Percentiles rank a stretch among this genome's conserved stretches.
These are phyloP conservation scores for Bipolaris victoriae DNA, from an alignment of 2,329 filamentous ascomycete species.

Conservation along the genomic window DNA sequence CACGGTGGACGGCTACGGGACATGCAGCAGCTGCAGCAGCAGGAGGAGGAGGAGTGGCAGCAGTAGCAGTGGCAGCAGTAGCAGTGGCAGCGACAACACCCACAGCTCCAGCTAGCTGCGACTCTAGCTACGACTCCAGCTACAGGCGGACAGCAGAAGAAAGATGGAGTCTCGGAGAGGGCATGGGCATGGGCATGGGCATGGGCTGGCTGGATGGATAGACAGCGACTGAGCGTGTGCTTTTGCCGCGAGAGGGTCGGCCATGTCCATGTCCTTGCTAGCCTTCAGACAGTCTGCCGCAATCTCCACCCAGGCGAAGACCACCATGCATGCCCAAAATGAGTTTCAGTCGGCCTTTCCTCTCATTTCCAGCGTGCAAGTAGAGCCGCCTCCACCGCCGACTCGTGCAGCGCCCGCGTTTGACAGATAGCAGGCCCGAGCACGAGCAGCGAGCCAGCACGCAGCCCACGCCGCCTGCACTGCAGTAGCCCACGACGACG, in stretches of 20 bases:
- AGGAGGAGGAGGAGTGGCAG: background rate
- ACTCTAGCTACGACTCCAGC: no score
- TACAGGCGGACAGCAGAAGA: background rate
- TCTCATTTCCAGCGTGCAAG: slow-evolving; percentile 12
- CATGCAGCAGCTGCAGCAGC: slow-evolving; percentile 1
- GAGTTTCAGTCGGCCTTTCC: slow-evolving; percentile 17
- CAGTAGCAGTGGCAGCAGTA: background rate
- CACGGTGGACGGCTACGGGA: background rate
- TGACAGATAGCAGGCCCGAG: slow-evolving; percentile 9
- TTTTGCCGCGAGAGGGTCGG: slow-evolving; percentile 7
- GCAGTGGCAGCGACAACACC: background rate
- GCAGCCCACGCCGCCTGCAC: slow-evolving; percentile 3
- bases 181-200: background rate
- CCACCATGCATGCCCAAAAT: slow-evolving; percentile 11
- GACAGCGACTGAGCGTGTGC: background rate
- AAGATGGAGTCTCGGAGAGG: background rate
- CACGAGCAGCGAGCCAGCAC: background rate
- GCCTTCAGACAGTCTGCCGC: slow-evolving; percentile 1
- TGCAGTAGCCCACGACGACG: background rate
- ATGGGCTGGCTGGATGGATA: background rate
- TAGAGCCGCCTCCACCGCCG: slow-evolving; percentile 9
- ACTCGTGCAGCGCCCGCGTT: slow-evolving; percentile 16
- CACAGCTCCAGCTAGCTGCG: background rate
- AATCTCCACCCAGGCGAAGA: slow-evolving; percentile 6
- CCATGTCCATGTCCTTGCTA: slow-evolving; percentile 8